Conservation (phyloP, 345 rosid genomes). For the Lagerstroemia speciosa region DNA sequence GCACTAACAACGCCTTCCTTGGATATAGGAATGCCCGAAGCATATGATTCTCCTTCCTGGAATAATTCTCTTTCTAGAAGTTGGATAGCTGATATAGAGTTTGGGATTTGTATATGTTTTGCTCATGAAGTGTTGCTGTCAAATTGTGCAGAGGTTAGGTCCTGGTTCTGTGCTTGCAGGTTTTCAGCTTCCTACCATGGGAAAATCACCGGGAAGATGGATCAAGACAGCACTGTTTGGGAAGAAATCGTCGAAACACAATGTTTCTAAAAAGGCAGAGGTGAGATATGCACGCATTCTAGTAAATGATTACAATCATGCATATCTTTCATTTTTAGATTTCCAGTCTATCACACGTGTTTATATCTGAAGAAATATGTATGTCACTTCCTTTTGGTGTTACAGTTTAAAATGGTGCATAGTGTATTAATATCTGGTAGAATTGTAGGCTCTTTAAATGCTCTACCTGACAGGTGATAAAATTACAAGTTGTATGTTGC, state of each 20-base stretch:
- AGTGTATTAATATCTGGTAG: not conserved
- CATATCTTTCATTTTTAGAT: not conserved
- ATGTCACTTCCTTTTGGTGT: not conserved
- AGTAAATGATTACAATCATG: not conserved
- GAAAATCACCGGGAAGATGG: conserved; percentile 67
- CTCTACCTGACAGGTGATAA: not conserved
- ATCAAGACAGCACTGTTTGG: conserved; percentile 73
- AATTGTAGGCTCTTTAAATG: not conserved
- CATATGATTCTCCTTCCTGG: not conserved
- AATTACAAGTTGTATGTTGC: not conserved
- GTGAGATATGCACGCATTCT: conserved; percentile 18
- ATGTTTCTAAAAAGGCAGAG: conserved; percentile 45
- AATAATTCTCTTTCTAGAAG: not conserved
- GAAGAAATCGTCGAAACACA: conserved; percentile 67
- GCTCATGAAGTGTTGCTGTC: not conserved
- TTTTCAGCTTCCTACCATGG: conserved; percentile 38
- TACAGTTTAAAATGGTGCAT: not conserved
- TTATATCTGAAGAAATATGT: not conserved
- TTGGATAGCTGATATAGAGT: not conserved
- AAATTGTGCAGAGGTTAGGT: conserved; percentile 15
- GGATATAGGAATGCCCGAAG: not conserved
- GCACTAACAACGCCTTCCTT: not conserved
- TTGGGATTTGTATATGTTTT: not conserved
- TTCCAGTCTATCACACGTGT: not conserved
- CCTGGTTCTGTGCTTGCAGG: conserved; percentile 13